Evolutionary conservation across 2,329 filamentous ascomycete species (phyloP).

Genomic region (Neofusicoccum sp.): DNA sequence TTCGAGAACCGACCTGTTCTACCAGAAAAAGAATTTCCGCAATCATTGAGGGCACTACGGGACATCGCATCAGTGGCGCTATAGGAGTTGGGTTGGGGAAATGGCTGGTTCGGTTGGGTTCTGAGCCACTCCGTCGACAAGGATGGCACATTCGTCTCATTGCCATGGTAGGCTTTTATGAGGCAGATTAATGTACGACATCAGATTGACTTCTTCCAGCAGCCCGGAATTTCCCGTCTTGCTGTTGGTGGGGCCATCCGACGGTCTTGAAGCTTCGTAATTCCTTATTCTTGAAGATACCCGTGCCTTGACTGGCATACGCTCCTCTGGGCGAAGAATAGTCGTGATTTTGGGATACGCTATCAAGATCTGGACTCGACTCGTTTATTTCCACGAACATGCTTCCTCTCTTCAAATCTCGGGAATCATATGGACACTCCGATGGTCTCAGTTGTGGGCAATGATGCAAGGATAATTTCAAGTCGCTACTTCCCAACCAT

Average conservation of each 20-base stretch:
- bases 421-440: no score
- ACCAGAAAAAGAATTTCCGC: conserved; percentile 70
- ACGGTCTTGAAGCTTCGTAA: background rate
- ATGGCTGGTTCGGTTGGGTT: background rate
- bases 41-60: conserved; percentile 47
- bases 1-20: conserved; percentile 86
- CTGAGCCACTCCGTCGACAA: background rate
- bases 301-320: no score
- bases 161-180: background rate
- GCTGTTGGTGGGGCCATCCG: background rate
- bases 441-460: no score
- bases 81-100: background rate
- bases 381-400: no score
- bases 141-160: background rate
- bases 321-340: no score
- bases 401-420: no score
- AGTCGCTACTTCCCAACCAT: no score
- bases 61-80: background rate
- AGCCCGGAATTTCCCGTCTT: background rate
- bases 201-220: background rate
- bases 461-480: no score
- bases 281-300: no score
- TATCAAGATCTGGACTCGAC: no score
- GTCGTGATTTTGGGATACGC: no score
- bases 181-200: background rate